Evolutionary conservation across 2,329 filamentous ascomycete species (phyloP), one percentile per base, ranked within the genome.

Genomic region (Aspergillus sp.): DNA sequence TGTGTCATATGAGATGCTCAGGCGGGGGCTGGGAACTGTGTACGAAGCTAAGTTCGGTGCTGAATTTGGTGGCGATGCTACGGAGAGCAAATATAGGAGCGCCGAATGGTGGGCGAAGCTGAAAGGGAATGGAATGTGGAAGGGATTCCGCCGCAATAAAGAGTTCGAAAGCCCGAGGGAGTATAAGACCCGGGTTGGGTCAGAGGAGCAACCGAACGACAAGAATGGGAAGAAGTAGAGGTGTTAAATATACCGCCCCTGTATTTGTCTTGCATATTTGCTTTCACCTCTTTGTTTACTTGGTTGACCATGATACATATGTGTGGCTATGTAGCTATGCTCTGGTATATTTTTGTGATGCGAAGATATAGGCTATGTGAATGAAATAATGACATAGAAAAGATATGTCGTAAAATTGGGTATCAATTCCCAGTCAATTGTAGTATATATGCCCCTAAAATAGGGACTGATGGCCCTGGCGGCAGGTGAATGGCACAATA

Each of bases 21-120:
- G 86, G 76, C 82, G 79, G 21, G 95, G 95, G 0, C 77, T 96
- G 62, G 95, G 93, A 41, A 96, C 91, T 2, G 89, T 95, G 3
- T 99, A 98, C 72, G 95, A 98, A 77, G 93, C 91, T 27, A 98
- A 96, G 75, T 84, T 82, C 5, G 95, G 93, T 3, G 89, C 86
- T 19, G 95, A 98, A 71, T 99, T 95, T 80, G 95, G 95, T 23
- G 86, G 87, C 0, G 79, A 84, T 56, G 84, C 87, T 66, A 68
- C 75, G 64, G 77, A 82, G 64, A 64, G 64, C 47, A 76, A 72
- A 60, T 83, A 82, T 65, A 70, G 77, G 27, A 68, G 70, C 17
- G 78, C 79, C 2, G 80, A 83, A 60, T 72, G 69, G 66, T 71
- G 79, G 72, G 90, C 90, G 3, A 90, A 86, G 77, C 77, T 70